Evolutionary conservation across 306 rosid species (phyloP), one percentile per base, ranked within the genome.

Genomic region (Cyclanthera cordifolia): DNA sequence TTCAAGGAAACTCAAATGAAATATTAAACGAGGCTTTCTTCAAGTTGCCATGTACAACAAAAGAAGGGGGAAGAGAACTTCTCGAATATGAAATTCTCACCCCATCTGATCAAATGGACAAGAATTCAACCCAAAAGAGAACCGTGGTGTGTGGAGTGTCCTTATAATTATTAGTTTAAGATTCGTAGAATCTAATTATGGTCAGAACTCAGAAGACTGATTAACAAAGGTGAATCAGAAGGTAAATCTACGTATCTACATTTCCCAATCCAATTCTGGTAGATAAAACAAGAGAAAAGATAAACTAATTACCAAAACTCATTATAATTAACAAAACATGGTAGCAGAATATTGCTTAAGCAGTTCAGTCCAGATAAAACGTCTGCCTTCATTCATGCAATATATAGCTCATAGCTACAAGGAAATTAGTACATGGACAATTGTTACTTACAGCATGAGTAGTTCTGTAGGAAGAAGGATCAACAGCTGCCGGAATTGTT

Each of bases 381-480:
- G 46, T 7, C 66, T 58, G 46, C 66, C 23, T 58, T 58, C 3
- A 8, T 32, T 30, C 37, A 32, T 37, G 15, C 65, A 59, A 55
- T 23, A 60, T 23, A 37, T 9, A 21, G 53, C 45, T 65, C 53
- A 45, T 45, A 45, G 53, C 70, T 30, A 20, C 50, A 2, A 52
- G 28, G 21, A 45, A 55, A 55, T 67, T 50, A 51, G 59, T 30
- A n/a, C 11, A 28, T 20, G 30, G 27, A 45, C 17, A 15, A 41
- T 64, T 64, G 67, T 79, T 69, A 79, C 91, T 67, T 75, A 89
- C 98, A 82, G 80, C 96, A 79, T 86, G 70, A 54, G 69, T 74
- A 67, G 94, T 86, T 78, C 88, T 83, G 66, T 77, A 93, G 69
- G 89, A 65, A 83, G 81, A 86, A 73, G 85, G 95, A 71, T 86